These are phyloP conservation scores for Cylindrotheca fusiformis DNA, from an alignment of 108 stramenopile genomes.

Conservation along the genomic window DNA sequence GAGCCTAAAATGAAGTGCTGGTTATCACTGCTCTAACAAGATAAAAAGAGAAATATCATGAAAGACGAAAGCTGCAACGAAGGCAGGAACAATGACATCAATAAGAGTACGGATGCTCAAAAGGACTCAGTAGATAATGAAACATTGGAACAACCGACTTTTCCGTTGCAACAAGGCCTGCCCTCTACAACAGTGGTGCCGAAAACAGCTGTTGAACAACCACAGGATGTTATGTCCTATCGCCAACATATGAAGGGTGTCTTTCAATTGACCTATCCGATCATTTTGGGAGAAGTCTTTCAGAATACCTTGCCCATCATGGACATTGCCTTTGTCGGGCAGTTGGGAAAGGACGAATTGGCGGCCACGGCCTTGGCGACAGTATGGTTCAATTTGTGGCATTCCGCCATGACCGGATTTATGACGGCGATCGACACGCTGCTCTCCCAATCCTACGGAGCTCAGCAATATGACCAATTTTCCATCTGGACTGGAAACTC, in stretches of 20 bases:
- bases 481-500: conserved; percentile 36
- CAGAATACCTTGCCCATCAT: conserved; percentile 39
- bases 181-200: too few relatives aligned
- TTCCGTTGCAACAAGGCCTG: too few relatives aligned
- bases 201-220: too few relatives aligned
- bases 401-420: conserved; percentile 39
- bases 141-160: too few relatives aligned
- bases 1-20: too few relatives aligned
- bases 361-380: conserved; percentile 43
- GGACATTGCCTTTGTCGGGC: conserved; percentile 38
- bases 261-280: conserved; percentile 24
- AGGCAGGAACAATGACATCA: too few relatives aligned
- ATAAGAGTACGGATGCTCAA: too few relatives aligned
- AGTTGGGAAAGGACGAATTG: conserved; percentile 40
- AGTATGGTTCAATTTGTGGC: conserved; percentile 51
- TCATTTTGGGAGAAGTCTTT: conserved; percentile 36
- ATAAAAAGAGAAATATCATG: too few relatives aligned
- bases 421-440: conserved; percentile 46
- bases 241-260: conserved; percentile 24
- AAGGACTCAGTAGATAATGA: too few relatives aligned
- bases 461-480: conserved; percentile 30
- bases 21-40: too few relatives aligned
- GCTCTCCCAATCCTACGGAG: conserved; percentile 38
- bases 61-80: too few relatives aligned
- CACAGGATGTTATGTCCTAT: too few relatives aligned